Conservation (phyloP, 805 yeast genomes). For the Saccharomycopsis olivae region DNA sequence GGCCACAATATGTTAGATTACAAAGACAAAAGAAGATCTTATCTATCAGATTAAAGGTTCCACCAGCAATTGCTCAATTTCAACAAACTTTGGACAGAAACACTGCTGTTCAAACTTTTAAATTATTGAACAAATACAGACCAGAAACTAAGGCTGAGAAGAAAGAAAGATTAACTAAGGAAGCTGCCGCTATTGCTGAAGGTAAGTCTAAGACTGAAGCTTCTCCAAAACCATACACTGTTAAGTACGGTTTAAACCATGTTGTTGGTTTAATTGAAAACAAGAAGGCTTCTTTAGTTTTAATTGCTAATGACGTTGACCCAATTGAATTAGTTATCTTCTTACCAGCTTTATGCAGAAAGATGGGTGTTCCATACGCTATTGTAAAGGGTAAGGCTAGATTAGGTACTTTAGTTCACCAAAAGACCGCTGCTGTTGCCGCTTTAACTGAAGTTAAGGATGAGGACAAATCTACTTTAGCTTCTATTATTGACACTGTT, state of each 20-base stretch:
- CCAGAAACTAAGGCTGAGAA: slow-evolving; percentile 96
- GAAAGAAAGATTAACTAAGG: slow-evolving; percentile 98
- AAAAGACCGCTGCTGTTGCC: slow-evolving; percentile 95
- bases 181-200: slow-evolving; percentile 97
- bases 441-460: slow-evolving; percentile 92
- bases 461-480: slow-evolving; percentile 91
- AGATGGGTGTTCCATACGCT: slow-evolving; percentile 99
- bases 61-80: slow-evolving; percentile 97
- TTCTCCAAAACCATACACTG: slow-evolving; percentile 92
- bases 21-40: slow-evolving; percentile 99
- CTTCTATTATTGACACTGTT: slow-evolving; percentile 86
- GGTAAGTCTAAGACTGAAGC: slow-evolving; percentile 96
- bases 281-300: slow-evolving; percentile 96
- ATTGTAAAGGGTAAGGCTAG: slow-evolving; percentile 98
- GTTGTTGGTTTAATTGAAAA: slow-evolving; percentile 94
- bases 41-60: slow-evolving; percentile 94
- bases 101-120: slow-evolving; percentile 95
- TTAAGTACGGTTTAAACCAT: slow-evolving; percentile 98
- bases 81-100: slow-evolving; percentile 94
- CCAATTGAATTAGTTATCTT: slow-evolving; percentile 96
- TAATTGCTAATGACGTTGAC: slow-evolving; percentile 98
- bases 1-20: slow-evolving; percentile 98
- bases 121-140: slow-evolving; percentile 97
- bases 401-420: slow-evolving; percentile 94
- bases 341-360: slow-evolving; percentile 98